phyloP scores from a whole-genome alignment of 2,329 filamentous ascomycete species.

The Emergomyces orientalis region DNA sequence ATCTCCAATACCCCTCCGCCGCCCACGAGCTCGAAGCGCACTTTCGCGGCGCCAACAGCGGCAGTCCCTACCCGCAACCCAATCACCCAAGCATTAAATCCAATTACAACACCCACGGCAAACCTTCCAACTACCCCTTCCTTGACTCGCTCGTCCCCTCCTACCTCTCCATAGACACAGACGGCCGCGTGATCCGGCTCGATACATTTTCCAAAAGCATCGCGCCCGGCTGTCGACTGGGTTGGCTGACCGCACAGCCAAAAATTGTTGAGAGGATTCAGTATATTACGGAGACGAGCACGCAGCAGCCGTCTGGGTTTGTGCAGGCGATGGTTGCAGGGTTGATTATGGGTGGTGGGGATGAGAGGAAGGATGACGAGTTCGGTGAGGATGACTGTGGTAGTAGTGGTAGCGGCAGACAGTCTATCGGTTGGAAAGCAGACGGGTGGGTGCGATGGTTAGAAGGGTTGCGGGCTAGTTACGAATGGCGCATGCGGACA shows the following conservation, averaged over 20 bases:
- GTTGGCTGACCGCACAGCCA: conserved; percentile 83
- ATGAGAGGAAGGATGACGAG: conserved; percentile 34
- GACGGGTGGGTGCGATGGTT: conserved; percentile 90
- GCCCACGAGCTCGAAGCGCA: conserved; percentile 41
- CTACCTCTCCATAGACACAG: conserved; percentile 69
- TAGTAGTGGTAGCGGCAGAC: conserved; percentile 32
- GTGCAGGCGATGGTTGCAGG: conserved; percentile 75
- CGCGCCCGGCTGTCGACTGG: conserved; percentile 78
- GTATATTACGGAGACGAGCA: conserved; percentile 66
- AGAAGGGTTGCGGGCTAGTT: conserved; percentile 69
- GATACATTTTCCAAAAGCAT: conserved; percentile 94
- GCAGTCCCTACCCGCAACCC: conserved; percentile 6
- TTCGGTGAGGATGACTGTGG: neutral
- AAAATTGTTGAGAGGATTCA: conserved; percentile 62
- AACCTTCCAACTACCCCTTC: conserved; percentile 61
- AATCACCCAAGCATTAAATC: neutral
- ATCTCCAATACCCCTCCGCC: conserved; percentile 70
- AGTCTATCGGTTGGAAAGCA: conserved; percentile 60
- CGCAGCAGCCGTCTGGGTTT: conserved; percentile 81
- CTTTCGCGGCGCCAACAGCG: conserved; percentile 22
- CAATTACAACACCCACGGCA: conserved; percentile 37
- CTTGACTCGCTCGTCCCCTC: conserved; percentile 76
- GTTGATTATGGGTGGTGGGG: conserved; percentile 60
- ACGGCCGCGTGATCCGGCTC: conserved; percentile 78
- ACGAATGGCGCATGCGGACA: conserved; percentile 71